Evolutionary conservation across 352 stramenopile genomes (phyloP).

Genomic region (Elongisporangium undulatum): DNA sequence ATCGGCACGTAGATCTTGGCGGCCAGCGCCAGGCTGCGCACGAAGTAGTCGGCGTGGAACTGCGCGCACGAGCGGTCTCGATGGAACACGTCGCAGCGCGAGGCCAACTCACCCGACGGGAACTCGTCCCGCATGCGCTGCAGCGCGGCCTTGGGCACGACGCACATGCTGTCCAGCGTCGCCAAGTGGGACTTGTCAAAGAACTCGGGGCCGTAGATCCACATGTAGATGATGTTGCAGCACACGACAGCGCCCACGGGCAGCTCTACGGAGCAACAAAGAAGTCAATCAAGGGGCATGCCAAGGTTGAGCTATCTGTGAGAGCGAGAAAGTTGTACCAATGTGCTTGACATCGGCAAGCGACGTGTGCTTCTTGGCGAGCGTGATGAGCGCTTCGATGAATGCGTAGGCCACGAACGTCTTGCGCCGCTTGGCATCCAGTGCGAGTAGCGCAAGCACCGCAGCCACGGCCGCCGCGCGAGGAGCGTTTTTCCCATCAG

Average conservation of each 20-base stretch:
- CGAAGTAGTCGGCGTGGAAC: conserved; percentile 44
- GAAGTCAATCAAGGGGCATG: background rate
- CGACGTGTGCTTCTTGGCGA: conserved; percentile 25
- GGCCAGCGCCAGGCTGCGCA: conserved; percentile 30
- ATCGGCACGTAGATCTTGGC: conserved; percentile 60
- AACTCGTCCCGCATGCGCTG: conserved; percentile 57
- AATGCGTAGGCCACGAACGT: conserved; percentile 47
- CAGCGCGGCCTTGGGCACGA: conserved; percentile 22
- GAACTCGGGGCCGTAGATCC: conserved; percentile 50
- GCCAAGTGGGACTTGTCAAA: conserved; percentile 41
- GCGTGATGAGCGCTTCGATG: conserved; percentile 33
- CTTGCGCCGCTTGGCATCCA: conserved; percentile 42
- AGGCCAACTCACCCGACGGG: conserved; percentile 25
- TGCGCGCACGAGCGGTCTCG: conserved; percentile 28
- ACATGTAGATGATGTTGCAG: conserved; percentile 52
- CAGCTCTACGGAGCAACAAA: background rate
- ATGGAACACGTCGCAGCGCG: conserved; percentile 62
- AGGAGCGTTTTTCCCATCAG: conserved; percentile 9
- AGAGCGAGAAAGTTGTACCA: conserved; percentile 19
- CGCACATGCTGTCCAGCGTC: conserved; percentile 47
- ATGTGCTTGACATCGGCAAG: conserved; percentile 41
- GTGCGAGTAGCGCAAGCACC: conserved; percentile 25
- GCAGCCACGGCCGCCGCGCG: conserved; percentile 33
- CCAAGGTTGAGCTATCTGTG: background rate
- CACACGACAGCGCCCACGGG: background rate